Base-by-base conservation (phyloP, 179 eudicot genomes). In the Silene noctiflora region DNA sequence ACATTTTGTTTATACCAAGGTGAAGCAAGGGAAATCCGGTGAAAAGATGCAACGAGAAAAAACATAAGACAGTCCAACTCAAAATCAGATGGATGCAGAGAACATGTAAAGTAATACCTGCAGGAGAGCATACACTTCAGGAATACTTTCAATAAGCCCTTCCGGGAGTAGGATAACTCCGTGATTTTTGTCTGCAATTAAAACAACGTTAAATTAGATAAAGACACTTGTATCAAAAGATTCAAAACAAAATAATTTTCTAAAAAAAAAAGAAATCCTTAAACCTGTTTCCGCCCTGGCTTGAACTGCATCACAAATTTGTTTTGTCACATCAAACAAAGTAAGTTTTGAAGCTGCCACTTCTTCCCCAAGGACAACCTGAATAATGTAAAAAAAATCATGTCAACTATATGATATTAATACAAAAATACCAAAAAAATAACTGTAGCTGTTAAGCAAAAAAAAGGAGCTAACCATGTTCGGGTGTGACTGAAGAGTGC, bases 401-500 rank as follows among this genome's bases (percentile, higher is more conserved):
- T 16, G 16, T 69, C 25, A 69, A 13, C 42, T 68, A 68, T 42
- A 61, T 25, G 51, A 74, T 67, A 27, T 4, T 14, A 19, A 13
- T 42, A 20, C 29, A 20, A 70, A 10, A 63, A 44, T 44, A 11
- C 3, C 2, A 46, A 22, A 14, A 14, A 25, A 58, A 29, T 42
- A 42, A 5, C 56, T 16, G 69, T 51, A 31, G 17, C 33, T 24
- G 67, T 20, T 72, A 61, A 6, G 24, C 53, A 66, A 31, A 66
- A 31, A 76, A 48, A 76, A 71, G 25, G 25, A 80, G 39, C 90
- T 75, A 35, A 95, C 99, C 99, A 96, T 83, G 78, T 96, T 96
- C 48, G 99, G 99, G 86, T 96, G 98, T 31, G 99, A 96, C 83
- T 96, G 98, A 60, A 96, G 90, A 77, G 99, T 91, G 87, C 99